phyloP scores from a whole-genome alignment of 1,139 yeast genomes.

The Yamadazyma kanchanaburiensis region DNA sequence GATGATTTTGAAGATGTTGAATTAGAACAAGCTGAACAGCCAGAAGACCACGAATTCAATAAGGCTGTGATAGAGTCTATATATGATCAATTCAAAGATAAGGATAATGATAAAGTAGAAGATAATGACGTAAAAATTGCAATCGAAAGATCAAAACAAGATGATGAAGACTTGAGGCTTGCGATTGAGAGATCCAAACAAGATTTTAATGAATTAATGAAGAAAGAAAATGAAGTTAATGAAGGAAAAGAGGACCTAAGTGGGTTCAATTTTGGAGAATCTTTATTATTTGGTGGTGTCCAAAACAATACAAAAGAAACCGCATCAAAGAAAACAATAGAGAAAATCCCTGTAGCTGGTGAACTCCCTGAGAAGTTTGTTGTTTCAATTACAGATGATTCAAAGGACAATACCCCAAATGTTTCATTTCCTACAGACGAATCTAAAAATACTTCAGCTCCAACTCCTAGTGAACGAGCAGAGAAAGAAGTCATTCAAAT shows the following conservation, averaged over 20 bases:
- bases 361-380: too few species aligned
- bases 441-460: too few species aligned
- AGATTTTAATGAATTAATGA: slow-evolving; percentile 33
- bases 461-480: too few species aligned
- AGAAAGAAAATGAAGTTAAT: slow-evolving; percentile 1
- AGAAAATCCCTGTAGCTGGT: too few species aligned
- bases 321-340: slow-evolving; percentile 2
- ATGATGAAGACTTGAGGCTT: slow-evolving; percentile 32
- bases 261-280: slow-evolving; percentile 4
- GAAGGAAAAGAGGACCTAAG: slow-evolving; percentile 6
- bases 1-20: slow-evolving; percentile 66
- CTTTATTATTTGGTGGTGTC: slow-evolving; percentile 2
- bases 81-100: slow-evolving; percentile 23
- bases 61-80: slow-evolving; percentile 36
- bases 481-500: slow-evolving; percentile 5
- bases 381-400: too few species aligned
- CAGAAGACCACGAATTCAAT: slow-evolving; percentile 29
- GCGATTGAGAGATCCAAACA: slow-evolving; percentile 47
- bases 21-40: slow-evolving; percentile 21
- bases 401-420: too few species aligned
- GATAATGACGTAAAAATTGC: slow-evolving; percentile 40
- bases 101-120: neutral
- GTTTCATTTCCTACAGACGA: too few species aligned
- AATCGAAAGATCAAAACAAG: slow-evolving; percentile 43
- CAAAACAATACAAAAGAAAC: neutral